phyloP scores from a whole-genome alignment of 179 eudicot species.

The Patellifolia procumbens region DNA sequence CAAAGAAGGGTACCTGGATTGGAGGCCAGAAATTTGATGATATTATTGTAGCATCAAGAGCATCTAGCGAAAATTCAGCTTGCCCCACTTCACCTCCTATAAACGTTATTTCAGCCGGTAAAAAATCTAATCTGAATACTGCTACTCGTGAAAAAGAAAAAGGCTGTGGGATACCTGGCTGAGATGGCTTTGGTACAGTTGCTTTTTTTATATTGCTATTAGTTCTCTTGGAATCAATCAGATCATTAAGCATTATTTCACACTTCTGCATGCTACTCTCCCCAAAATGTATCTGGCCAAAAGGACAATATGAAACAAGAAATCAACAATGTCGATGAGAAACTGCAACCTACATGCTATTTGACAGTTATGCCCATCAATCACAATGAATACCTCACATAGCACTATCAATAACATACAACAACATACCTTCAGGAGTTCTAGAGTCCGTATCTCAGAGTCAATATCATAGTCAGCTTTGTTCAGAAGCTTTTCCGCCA shows the following conservation, averaged over 20 bases:
- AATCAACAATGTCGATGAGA: slow-evolving; percentile 18
- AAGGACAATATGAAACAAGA: slow-evolving; percentile 17
- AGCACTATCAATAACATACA: background rate
- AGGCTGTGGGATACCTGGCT: slow-evolving; percentile 43
- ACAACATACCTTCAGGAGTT: slow-evolving; percentile 77
- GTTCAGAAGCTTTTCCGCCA: slow-evolving; percentile 95
- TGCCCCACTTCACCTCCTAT: slow-evolving; percentile 47
- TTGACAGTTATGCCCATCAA: background rate
- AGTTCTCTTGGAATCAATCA: slow-evolving; percentile 89
- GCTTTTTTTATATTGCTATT: slow-evolving; percentile 80
- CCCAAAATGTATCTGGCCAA: slow-evolving; percentile 90
- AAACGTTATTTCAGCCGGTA: slow-evolving; percentile 17
- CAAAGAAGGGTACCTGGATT: slow-evolving; percentile 66
- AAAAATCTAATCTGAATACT: slow-evolving; percentile 1
- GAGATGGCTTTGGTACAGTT: slow-evolving; percentile 62
- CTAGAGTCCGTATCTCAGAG: slow-evolving; percentile 87
- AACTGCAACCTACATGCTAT: background rate
- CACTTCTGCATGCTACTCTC: slow-evolving; percentile 98
- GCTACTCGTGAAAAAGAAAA: background rate
- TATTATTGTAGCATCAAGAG: slow-evolving; percentile 78
- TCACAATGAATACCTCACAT: slow-evolving; percentile 3
- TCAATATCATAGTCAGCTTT: slow-evolving; percentile 97
- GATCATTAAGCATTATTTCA: slow-evolving; percentile 99
- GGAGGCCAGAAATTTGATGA: slow-evolving; percentile 99
- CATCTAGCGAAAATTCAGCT: slow-evolving; percentile 57